Base-by-base conservation (phyloP, 495 filamentous ascomycete species). In the Cercophora samala region DNA sequence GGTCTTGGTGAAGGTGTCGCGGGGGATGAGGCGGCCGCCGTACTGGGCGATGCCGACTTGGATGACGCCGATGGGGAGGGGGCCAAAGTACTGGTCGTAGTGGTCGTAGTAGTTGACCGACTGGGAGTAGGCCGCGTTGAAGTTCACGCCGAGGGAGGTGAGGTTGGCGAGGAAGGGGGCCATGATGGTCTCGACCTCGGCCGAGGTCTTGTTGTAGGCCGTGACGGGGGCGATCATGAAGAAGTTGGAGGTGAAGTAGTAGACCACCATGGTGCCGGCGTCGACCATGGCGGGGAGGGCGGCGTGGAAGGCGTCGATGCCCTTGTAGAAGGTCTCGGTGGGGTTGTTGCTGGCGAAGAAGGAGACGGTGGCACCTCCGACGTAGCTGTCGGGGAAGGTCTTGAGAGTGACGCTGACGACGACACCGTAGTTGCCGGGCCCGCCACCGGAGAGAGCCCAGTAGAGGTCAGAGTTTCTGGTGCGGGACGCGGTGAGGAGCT, bases 391-490 rank as follows among this genome's bases (percentile, higher is more conserved):
- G 4, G 80, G 76, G 68, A 80, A 77, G 5, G 76, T 76, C 67
- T 81, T 81, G 60, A 83, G 65, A 5, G 78, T 81, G 29, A 78
- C 72, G 24, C 74, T 77, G 26, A 81, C 63, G 17, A 84, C 79
- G 18, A 85, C 77, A 24, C 78, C 83, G 64, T 81, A 86, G 52
- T 76, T 84, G n/a, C 82, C 81, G 6, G 74, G 75, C 5, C 84
- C 84, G 15, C 86, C 86, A 13, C 86, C 87, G 56, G 78, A 81
- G 0, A 89, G 77, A 9, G 87, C 87, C 85, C 85, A 89, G 75
- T 83, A 89, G 0, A 89, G 72, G 71, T 89, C 86, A 0, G 76
- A 29, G 67, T 88, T 81, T 64, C 81, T 17, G 46, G 77, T 77
- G 2, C 78, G 80, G n/a, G 78, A 79, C 9, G 84, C 83, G 4